Base-by-base conservation (phyloP, 768 basidiomycete species). In the Tubosaeta sp. region DNA sequence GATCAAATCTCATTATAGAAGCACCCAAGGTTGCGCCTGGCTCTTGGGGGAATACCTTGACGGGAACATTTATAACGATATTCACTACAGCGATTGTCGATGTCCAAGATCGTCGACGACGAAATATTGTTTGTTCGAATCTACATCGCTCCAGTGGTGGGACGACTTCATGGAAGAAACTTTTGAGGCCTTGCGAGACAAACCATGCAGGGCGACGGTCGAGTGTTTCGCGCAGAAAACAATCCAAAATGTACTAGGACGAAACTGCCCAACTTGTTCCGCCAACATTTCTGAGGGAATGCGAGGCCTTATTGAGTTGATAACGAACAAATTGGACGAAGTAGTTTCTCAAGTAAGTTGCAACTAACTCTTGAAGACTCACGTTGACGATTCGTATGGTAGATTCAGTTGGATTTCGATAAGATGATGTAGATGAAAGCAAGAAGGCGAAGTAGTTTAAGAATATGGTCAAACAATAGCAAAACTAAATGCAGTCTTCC, bases 101-200 rank as follows among this genome's bases (percentile, higher is more conserved):
- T 54, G 61, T 27, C 29, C 36, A 29, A 48, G 9, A 39, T 31
- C 47, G 1, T 0, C 13, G 1, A n/a, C 19, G 13, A 18, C 24
- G 0, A 32, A 12, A 4, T 49, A 39, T 11, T 8, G 0, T 6
- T 11, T 48, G 1, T 63, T 50, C 19, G 21, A 22, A 3, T 1
- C 0, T 9, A 0, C n/a, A 3, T 47, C 54, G 6, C 55, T 56
- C 25, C 42, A 49, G 11, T 61, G 56, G 66, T 66, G 65, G 66
- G 48, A 52, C 4, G 38, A 55, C 3, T 64, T 58, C 21, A 59
- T 66, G 60, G 35, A 48, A 1, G 50, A 46, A 12, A 39, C 16
- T 0, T 57, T 57, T 13, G 2, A 12, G 16, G 51, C 13, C 0
- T 30, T 69, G 29, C 46, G 39, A 22, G 64, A 68, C 11, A 59